Evolutionary conservation across 345 rosid genomes (phyloP).

Genomic region (Dipteronia sinensis): DNA sequence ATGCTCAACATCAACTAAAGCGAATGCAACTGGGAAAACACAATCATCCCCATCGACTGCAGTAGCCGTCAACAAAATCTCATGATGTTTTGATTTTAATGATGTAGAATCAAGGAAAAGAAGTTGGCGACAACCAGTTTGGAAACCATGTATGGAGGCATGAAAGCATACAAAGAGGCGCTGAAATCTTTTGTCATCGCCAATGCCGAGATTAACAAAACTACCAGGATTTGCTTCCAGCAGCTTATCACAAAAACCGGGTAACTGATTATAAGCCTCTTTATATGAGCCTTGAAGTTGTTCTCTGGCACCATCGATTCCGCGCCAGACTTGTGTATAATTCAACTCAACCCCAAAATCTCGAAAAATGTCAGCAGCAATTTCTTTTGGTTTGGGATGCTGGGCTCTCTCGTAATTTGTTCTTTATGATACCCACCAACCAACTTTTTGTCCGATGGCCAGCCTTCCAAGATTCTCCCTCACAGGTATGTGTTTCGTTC

Average conservation of each 20-base stretch:
- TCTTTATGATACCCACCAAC: conserved; percentile 82
- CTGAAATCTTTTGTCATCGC: conserved; percentile 66
- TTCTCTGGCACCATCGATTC: conserved; percentile 80
- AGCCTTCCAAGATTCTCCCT: conserved; percentile 76
- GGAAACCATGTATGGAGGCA: conserved; percentile 66
- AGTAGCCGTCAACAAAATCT: conserved; percentile 73
- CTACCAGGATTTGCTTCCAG: conserved; percentile 82
- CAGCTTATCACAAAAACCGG: conserved; percentile 65
- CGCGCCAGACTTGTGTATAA: conserved; percentile 84
- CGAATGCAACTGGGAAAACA: conserved; percentile 74
- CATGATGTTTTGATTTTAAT: conserved; percentile 76
- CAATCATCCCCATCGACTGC: conserved; percentile 86
- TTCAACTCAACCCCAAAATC: conserved; percentile 84
- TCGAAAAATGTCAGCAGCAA: conserved; percentile 55
- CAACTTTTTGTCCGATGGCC: conserved; percentile 81
- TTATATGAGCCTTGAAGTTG: conserved; percentile 81
- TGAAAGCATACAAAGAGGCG: conserved; percentile 71
- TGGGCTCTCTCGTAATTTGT: conserved; percentile 71
- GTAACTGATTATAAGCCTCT: conserved; percentile 70
- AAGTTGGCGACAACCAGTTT: conserved; percentile 85
- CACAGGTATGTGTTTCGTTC: conserved; percentile 67
- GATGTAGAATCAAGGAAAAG: conserved; percentile 75
- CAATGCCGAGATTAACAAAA: conserved; percentile 48
- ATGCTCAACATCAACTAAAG: conserved; percentile 76
- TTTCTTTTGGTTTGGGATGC: conserved; percentile 79